Percentiles rank a stretch among this genome's conserved stretches.
Evolutionary conservation across 441 rosid species (phyloP).

Genomic region (Populus trichocarpa): DNA sequence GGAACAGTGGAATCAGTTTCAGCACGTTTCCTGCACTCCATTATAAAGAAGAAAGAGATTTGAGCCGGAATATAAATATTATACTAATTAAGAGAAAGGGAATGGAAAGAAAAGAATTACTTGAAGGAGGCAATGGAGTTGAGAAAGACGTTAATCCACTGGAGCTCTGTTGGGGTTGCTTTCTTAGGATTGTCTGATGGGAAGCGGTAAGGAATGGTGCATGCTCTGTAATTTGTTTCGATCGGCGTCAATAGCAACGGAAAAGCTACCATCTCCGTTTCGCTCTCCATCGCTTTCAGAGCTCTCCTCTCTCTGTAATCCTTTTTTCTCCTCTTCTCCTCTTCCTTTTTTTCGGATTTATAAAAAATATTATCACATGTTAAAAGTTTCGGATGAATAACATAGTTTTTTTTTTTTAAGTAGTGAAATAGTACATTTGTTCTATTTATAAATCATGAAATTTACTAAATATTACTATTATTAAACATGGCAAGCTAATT

Average conservation of each 20-base stretch:
- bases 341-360: background rate
- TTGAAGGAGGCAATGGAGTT: slow-evolving; percentile 90
- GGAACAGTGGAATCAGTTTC: slow-evolving; percentile 63
- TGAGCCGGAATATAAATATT: background rate
- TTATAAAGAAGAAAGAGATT: background rate
- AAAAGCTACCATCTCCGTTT: slow-evolving; percentile 72
- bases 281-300: slow-evolving; percentile 68
- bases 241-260: slow-evolving; percentile 72
- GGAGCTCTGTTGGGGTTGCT: slow-evolving; percentile 78
- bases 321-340: background rate
- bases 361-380: too few relatives aligned
- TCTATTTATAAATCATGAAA: too few relatives aligned
- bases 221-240: slow-evolving; percentile 74
- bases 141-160: slow-evolving; percentile 87
- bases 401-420: too few relatives aligned
- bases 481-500: too few relatives aligned
- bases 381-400: too few relatives aligned
- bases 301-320: background rate
- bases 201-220: slow-evolving; percentile 91
- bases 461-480: too few relatives aligned
- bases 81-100: background rate
- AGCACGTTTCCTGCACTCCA: slow-evolving; percentile 68
- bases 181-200: slow-evolving; percentile 79
- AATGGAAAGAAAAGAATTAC: slow-evolving; percentile 24
- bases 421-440: too few relatives aligned